Conservation (phyloP, 768 basidiomycete species). For the Lactarius indigo region DNA sequence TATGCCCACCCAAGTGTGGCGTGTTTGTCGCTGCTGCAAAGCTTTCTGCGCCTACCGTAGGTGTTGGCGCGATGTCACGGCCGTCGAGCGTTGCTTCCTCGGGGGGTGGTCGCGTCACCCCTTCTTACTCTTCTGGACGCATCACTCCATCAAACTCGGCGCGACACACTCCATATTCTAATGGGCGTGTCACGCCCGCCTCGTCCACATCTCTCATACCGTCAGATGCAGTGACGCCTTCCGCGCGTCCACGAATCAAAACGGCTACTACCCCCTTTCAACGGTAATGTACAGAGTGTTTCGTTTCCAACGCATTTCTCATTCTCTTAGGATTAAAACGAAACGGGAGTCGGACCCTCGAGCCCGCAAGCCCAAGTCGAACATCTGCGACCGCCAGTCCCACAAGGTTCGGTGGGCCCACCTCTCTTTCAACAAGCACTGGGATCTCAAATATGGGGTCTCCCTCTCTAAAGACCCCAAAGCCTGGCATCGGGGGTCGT, state of each 20-base stretch:
- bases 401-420: constrained; percentile 23
- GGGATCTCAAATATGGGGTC: constrained; percentile 36
- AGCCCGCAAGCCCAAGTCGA: constrained; percentile 24
- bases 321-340: constrained; percentile 40
- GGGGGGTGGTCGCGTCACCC: constrained; percentile 47
- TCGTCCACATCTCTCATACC: constrained; percentile 28
- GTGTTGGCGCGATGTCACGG: constrained; percentile 47
- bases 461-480: constrained; percentile 63
- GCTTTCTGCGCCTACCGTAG: constrained; percentile 72
- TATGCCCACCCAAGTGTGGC: constrained; percentile 80
- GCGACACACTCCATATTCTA: constrained; percentile 53
- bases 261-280: constrained; percentile 32
- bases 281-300: constrained; percentile 5
- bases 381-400: constrained; percentile 25
- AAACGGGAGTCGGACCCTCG: constrained; percentile 23
- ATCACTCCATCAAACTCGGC: constrained; percentile 31
- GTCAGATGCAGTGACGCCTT: constrained; percentile 41
- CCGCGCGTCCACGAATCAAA: constrained; percentile 44
- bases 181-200: constrained; percentile 42
- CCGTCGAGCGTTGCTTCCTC: constrained; percentile 82
- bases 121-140: constrained; percentile 35
- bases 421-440: constrained; percentile 12
- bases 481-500: constrained; percentile 41
- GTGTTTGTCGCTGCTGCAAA: constrained; percentile 86
- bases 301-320: constrained; percentile 49